Base-by-base conservation (phyloP, 139 green algal species). In the Monoraphidium neglectum region DNA sequence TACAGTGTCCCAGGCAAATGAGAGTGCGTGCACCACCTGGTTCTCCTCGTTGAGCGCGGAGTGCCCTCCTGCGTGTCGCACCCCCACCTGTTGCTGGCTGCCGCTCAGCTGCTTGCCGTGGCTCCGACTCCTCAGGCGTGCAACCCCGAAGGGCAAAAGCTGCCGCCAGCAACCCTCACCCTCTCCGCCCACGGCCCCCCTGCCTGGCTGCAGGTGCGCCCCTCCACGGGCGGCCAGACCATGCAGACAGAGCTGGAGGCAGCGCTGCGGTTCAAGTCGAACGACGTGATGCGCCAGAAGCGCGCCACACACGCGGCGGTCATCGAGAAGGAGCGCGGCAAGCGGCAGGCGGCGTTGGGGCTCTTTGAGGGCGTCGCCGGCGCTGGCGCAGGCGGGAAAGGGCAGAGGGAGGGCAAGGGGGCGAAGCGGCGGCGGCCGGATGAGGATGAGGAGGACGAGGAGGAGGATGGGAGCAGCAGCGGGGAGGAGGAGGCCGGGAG, bases 241-340 rank as follows among this genome's bases (percentile, higher is more conserved):
- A 81, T 81, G 75, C 66, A 65, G 56, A 81, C 51, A 56, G 61
- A 77, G 67, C 21, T 21, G 23, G 38, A 75, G 51, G 67, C 59
- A 70, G 72, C 77, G 56, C 64, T 77, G 47, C n/a, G 67, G 3
- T 66, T 65, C 75, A 81, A 83, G 79, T 87, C 60, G 16, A 71
- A 84, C 0, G 89, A 93, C 18, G 87, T 95, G 24, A 95, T 96
- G 93, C 72, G 68, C 21, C 62, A 68, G 21, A 97, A 97, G 81
- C 83, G 93, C 36, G 53, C 51, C 0, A 37, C 57, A 37, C 90
- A 96, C 70, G 74, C 81, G 6, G 35, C 26, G 18, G 72, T 89
- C 35, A 94, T 96, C 37, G 61, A 89, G 59, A 79, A 78, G 65
- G 64, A 84, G 70, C 69, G 79, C 1, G 33, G 78, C 53, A 74